Percentiles rank a stretch among this genome's conserved stretches.
These are phyloP conservation scores for Candida sanyiensis DNA, from an alignment of 805 yeast genomes.

Conservation along the genomic window DNA sequence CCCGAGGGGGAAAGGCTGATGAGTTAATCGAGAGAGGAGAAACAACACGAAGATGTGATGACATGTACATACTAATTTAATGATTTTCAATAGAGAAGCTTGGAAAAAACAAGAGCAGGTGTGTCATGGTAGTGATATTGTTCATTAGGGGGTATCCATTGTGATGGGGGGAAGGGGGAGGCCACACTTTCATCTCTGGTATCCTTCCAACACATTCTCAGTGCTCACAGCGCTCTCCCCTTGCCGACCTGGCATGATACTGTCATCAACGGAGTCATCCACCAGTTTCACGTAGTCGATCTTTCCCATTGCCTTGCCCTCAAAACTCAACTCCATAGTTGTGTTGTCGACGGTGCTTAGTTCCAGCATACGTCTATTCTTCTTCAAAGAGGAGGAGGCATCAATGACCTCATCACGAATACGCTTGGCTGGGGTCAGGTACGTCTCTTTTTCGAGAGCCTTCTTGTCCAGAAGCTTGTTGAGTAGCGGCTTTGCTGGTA, in stretches of 20 bases:
- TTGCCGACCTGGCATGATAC: not conserved
- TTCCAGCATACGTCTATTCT: conserved; percentile 21
- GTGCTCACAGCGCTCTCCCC: conserved; percentile 26
- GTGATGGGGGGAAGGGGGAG: too few relatives aligned
- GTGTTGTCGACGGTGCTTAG: conserved; percentile 15
- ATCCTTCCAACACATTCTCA: conserved; percentile 1
- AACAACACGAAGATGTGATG: too few relatives aligned
- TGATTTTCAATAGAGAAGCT: not conserved
- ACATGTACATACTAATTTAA: conserved; percentile 1
- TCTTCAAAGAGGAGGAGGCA: conserved; percentile 21
- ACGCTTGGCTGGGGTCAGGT: conserved; percentile 24
- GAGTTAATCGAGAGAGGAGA: not conserved
- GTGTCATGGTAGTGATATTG: too few relatives aligned
- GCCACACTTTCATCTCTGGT: not conserved
- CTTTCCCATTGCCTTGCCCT: conserved; percentile 40
- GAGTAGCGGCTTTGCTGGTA: not conserved
- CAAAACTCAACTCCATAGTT: conserved; percentile 37
- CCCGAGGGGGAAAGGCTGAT: not conserved
- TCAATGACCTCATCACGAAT: conserved; percentile 25
- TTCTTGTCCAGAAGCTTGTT: conserved; percentile 10
- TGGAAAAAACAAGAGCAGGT: too few relatives aligned
- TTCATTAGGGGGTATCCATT: too few relatives aligned
- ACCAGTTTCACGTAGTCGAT: conserved; percentile 37
- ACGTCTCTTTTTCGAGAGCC: conserved; percentile 8
- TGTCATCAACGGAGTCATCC: conserved; percentile 19